Evolutionary conservation across 163 green algal genomes (phyloP).

Genomic region (Trebouxia gelatinosa): DNA sequence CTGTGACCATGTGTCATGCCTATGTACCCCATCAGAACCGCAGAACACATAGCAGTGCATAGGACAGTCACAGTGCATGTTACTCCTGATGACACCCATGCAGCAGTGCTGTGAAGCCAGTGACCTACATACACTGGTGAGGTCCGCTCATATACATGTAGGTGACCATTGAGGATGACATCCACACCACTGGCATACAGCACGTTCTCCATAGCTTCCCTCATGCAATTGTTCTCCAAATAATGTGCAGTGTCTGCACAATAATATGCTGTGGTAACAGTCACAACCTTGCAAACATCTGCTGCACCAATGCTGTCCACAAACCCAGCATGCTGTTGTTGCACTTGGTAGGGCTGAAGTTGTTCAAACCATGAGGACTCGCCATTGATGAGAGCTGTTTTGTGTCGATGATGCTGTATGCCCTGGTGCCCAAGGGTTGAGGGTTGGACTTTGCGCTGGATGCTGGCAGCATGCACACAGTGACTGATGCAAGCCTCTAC

Average conservation of each 20-base stretch:
- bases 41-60: not conserved
- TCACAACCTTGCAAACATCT: not conserved
- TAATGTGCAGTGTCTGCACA: slow-evolving; percentile 12
- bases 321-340: too few relatives aligned
- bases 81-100: too few relatives aligned
- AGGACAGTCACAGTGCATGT: not conserved
- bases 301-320: not conserved
- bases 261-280: too few relatives aligned
- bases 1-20: not conserved
- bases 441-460: too few relatives aligned
- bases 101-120: not conserved
- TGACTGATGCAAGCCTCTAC: too few relatives aligned
- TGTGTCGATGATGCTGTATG: too few relatives aligned
- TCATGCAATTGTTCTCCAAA: slow-evolving; percentile 42
- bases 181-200: slow-evolving; percentile 63
- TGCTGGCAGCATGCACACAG: too few relatives aligned
- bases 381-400: too few relatives aligned
- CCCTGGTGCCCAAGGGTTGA: too few relatives aligned
- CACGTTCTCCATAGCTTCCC: slow-evolving; percentile 51
- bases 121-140: not conserved
- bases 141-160: slow-evolving; percentile 1
- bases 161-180: slow-evolving; percentile 46
- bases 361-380: not conserved
- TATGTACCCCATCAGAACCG: not conserved
- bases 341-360: not conserved